Evolutionary conservation across 768 basidiomycete species (phyloP).

Genomic region (Lentinula sp.): DNA sequence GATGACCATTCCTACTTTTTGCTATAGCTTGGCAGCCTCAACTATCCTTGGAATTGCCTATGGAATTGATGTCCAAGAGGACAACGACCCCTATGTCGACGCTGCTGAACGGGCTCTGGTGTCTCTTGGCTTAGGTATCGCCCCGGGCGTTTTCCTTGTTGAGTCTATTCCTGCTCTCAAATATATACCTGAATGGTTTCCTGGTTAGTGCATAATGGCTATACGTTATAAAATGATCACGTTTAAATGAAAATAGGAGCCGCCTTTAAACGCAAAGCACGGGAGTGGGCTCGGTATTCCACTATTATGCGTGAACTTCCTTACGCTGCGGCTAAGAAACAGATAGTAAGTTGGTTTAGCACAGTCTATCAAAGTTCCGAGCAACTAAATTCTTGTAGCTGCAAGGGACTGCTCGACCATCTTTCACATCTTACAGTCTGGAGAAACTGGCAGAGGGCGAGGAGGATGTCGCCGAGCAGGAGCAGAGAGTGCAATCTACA

Average conservation of each 20-base stretch:
- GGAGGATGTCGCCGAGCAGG: constrained; percentile 13
- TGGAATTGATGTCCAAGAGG: constrained; percentile 17
- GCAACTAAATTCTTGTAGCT: constrained; percentile 6
- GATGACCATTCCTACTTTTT: not conserved
- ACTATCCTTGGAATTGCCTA: constrained; percentile 19
- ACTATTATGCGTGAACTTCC: constrained; percentile 9
- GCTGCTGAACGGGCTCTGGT: constrained; percentile 12
- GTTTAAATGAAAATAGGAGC: constrained; percentile 17
- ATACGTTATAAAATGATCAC: not conserved
- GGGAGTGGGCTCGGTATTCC: constrained; percentile 11
- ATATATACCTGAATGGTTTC: constrained; percentile 22
- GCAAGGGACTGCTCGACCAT: constrained; percentile 15
- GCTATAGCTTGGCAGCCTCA: constrained; percentile 18
- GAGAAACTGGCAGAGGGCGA: constrained; percentile 11
- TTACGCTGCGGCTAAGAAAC: constrained; percentile 9
- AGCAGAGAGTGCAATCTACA: constrained; percentile 14
- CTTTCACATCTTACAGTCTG: constrained; percentile 15
- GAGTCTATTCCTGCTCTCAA: constrained; percentile 17
- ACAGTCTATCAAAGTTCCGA: no score
- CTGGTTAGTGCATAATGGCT: constrained; percentile 7
- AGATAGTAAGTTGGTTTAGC: constrained; percentile 4
- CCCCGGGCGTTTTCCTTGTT: constrained; percentile 14
- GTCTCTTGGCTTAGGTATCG: constrained; percentile 9
- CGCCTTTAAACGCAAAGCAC: constrained; percentile 24
- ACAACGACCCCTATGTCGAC: constrained; percentile 18